Evolutionary conservation across 1,284 basidiomycete genomes (phyloP).

Genomic region (Cutaneotrichosporon dermatis): DNA sequence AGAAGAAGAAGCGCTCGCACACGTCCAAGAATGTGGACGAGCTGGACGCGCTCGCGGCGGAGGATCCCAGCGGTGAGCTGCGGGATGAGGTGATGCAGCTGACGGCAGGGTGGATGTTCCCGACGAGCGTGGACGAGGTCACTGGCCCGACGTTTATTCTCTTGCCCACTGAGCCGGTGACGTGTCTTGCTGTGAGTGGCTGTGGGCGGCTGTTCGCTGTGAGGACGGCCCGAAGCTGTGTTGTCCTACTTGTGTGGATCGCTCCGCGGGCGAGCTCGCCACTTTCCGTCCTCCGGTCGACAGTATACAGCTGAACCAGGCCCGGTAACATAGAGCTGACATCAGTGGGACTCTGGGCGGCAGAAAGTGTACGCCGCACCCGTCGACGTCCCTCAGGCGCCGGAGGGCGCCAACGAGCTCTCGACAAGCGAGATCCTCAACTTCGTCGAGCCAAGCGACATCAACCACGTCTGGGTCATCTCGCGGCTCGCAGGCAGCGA

Average conservation of each 20-base stretch:
- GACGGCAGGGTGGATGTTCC: constrained; percentile 49
- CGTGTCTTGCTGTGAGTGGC: constrained; percentile 41
- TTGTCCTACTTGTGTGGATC: background rate
- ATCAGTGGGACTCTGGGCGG: constrained; percentile 42
- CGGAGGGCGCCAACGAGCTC: constrained; percentile 45
- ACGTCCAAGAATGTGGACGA: constrained; percentile 30
- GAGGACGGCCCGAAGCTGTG: too few relatives aligned
- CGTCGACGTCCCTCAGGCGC: constrained; percentile 43
- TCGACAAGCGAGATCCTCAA: constrained; percentile 36
- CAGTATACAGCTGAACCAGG: background rate
- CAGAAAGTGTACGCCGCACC: constrained; percentile 46
- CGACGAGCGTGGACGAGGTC: constrained; percentile 44
- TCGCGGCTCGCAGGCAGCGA: constrained; percentile 52
- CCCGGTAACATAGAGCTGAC: background rate
- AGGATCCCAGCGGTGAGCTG: constrained; percentile 41
- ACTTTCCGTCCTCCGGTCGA: too few relatives aligned
- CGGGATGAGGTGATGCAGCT: background rate
- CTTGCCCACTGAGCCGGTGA: constrained; percentile 40
- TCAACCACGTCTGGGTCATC: constrained; percentile 54
- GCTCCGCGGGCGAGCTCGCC: too few relatives aligned
- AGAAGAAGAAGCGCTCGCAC: constrained; percentile 52
- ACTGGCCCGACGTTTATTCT: constrained; percentile 50
- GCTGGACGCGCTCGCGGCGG: constrained; percentile 36
- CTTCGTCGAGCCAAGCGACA: constrained; percentile 48
- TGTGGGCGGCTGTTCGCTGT: background rate